Evolutionary conservation across 768 basidiomycete genomes (phyloP), one percentile per base, ranked within the genome.

Genomic region (Cytidiella melzeri): DNA sequence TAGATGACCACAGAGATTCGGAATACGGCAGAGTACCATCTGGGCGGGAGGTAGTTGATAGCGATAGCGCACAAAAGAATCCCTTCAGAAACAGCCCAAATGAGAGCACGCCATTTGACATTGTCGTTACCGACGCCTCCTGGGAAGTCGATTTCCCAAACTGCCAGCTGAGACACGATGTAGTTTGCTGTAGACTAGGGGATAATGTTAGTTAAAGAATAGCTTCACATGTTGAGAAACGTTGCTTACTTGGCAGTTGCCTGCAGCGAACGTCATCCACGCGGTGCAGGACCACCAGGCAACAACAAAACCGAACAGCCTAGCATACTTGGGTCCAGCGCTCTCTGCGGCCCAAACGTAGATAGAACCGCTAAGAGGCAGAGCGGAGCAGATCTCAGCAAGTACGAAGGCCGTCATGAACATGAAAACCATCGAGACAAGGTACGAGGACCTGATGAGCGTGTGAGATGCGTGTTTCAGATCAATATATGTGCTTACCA

Each of bases 291-390:
- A 74, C 92, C 92, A 95, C 87, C 88, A 95, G 25, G 92, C 92
- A 13, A 93, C 92, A 48, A 91, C 65, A 68, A 93, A 92, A 1
- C 90, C 92, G 55, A 91, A 79, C 66, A 94, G 86, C 28, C 92
- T 76, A 2, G 83, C 90, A 58, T 89, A 83, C 57, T 88, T 90
- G 4, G 83, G 83, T 2, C 92, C 92, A 4, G 90, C 92, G 59
- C 90, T 91, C 61, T 92, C 92, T 15, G 91, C 92, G 0, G 91
- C 88, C 92, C 92, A 95, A 43, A 92, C 83, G 65, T 94, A 95
- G 64, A 96, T 94, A 6, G 91, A 93, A 2, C 92, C 92, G 48
- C 87, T 89, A 43, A 92, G 65, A 4, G 88, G 87, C 24, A 93
- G 72, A 4, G 91, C 87, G 36, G 92, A 93, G 65, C 92, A 94